A percentile compares a stretch with the other conserved stretches of the same genome.
These are phyloP conservation scores for Chlorella sorokiniana DNA, from an alignment of 139 green algal species.

Conservation along the genomic window DNA sequence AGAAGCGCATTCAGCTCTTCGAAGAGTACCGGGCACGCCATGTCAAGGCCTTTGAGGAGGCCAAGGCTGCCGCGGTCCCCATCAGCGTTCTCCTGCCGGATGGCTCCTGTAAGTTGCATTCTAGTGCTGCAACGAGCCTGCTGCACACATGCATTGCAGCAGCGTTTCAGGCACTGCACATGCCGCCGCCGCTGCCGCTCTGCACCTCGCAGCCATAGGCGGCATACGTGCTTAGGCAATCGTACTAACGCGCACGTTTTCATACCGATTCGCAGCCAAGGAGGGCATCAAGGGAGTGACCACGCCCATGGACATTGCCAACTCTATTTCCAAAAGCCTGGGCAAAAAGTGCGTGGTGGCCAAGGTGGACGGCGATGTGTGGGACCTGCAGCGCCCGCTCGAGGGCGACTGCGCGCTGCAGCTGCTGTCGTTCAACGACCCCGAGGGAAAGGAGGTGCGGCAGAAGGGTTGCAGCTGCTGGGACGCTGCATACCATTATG, in stretches of 20 bases:
- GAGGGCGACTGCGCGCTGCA: slow-evolving; percentile 86
- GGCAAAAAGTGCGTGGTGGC: slow-evolving; percentile 90
- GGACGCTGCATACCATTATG: not conserved
- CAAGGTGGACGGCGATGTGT: slow-evolving; percentile 81
- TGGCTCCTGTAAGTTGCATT: not conserved
- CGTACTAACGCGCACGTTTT: too few relatives aligned
- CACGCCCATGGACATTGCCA: slow-evolving; percentile 93
- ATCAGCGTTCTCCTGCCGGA: slow-evolving; percentile 90
- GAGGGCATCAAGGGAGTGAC: slow-evolving; percentile 83
- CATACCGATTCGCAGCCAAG: slow-evolving; percentile 48
- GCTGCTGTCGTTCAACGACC: slow-evolving; percentile 87
- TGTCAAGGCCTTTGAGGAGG: slow-evolving; percentile 44
- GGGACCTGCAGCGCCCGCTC: slow-evolving; percentile 91
- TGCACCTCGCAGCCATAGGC: not conserved
- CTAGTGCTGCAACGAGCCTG: not conserved
- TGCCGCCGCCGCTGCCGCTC: not conserved
- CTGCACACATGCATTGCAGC: not conserved
- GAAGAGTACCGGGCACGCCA: slow-evolving; percentile 76
- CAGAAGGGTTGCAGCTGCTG: not conserved
- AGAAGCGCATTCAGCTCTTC: slow-evolving; percentile 89
- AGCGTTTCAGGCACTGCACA: not conserved
- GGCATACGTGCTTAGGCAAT: too few relatives aligned
- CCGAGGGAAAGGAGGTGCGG: slow-evolving; percentile 86
- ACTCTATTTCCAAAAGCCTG: slow-evolving; percentile 83
- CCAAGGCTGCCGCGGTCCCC: slow-evolving; percentile 45